phyloP scores from a whole-genome alignment of 2,329 filamentous ascomycete genomes.

The Xylariaceae sp. region DNA sequence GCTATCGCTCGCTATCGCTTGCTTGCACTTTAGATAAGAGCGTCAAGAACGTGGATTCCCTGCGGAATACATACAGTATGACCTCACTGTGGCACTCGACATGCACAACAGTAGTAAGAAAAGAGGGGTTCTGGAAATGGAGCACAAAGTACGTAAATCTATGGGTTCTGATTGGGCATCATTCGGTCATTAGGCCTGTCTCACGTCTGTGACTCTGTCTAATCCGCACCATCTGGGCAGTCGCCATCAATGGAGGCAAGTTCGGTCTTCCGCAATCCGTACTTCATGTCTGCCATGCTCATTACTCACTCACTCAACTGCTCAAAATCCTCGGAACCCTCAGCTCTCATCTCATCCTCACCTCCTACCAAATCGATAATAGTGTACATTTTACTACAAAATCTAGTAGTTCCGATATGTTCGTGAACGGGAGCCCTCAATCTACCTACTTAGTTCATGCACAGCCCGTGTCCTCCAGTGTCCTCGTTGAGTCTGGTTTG shows the following conservation, averaged over 20 bases:
- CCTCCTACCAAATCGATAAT: too few relatives aligned
- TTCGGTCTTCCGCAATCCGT: too few relatives aligned
- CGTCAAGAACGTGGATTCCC: not conserved
- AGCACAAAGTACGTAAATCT: conserved; percentile 1
- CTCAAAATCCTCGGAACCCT: too few relatives aligned
- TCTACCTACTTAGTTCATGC: too few relatives aligned
- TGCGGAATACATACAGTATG: conserved; percentile 2
- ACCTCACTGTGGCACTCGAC: conserved; percentile 16
- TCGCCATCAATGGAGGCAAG: not conserved
- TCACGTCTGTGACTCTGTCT: not conserved
- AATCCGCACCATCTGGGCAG: not conserved
- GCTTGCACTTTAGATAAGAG: conserved; percentile 5
- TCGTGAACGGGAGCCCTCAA: too few relatives aligned
- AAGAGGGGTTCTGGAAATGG: conserved; percentile 27
- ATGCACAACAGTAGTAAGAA: conserved; percentile 22
- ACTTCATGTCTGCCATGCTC: too few relatives aligned
- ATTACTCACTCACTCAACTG: too few relatives aligned
- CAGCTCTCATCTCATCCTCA: too few relatives aligned
- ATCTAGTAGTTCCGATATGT: too few relatives aligned
- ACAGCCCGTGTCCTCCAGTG: too few relatives aligned
- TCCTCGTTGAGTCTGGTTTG: not conserved
- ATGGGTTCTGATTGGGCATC: not conserved
- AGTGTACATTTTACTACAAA: too few relatives aligned
- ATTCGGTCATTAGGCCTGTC: not conserved
- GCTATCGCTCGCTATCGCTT: not conserved